phyloP scores from a whole-genome alignment of 768 basidiomycete species.

The Tulasnella sp. region DNA sequence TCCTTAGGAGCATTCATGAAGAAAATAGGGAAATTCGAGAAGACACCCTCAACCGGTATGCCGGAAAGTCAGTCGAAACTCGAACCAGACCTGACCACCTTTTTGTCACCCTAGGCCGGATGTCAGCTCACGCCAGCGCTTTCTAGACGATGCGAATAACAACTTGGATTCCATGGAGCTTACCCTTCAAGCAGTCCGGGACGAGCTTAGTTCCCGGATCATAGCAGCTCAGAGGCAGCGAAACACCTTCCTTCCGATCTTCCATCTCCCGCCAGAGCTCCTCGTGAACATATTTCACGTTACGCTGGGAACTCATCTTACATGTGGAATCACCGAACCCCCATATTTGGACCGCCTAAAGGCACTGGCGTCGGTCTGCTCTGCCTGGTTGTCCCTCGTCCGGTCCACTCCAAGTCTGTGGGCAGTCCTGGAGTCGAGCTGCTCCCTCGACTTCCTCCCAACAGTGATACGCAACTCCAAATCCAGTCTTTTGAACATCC shows the following conservation, averaged over 20 bases:
- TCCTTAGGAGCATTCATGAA: background rate
- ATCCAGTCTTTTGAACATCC: background rate
- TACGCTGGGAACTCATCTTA: background rate
- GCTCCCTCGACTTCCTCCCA: background rate
- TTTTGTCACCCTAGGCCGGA: background rate
- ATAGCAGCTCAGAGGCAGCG: background rate
- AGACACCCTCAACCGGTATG: background rate
- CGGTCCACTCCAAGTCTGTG: background rate
- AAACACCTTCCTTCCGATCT: background rate
- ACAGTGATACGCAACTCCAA: background rate
- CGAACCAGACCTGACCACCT: background rate
- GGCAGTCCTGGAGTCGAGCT: background rate
- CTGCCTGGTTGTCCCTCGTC: background rate
- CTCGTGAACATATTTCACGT: background rate
- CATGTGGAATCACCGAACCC: background rate
- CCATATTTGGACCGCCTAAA: background rate
- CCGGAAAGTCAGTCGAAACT: background rate
- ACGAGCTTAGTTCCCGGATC: background rate
- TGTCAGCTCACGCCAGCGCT: background rate
- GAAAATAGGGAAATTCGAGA: background rate
- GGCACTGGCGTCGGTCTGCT: background rate
- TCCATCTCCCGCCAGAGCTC: background rate
- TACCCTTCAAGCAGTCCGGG: background rate
- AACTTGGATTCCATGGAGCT: background rate
- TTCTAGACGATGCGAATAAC: background rate